Percentiles rank a stretch among this genome's conserved stretches.
Evolutionary conservation across 1,284 basidiomycete species (phyloP).

Genomic region (Heimioporus retisporus): DNA sequence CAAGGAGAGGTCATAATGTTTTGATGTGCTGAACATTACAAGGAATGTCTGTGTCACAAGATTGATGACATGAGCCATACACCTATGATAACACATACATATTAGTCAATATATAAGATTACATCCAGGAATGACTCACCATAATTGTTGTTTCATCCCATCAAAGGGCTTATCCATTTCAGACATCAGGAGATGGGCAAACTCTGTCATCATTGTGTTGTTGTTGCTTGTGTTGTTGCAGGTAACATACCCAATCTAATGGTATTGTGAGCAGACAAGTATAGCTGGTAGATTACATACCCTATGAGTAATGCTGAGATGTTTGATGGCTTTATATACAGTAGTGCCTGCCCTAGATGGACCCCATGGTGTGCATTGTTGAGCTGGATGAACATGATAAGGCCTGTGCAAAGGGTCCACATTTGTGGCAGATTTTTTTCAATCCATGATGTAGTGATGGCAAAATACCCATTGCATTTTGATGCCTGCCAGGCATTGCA

Average conservation of each 20-base stretch:
- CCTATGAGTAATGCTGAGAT: too few species aligned
- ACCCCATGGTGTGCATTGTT: too few species aligned
- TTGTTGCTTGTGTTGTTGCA: not conserved
- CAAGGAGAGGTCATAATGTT: too few species aligned
- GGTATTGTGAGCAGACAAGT: too few species aligned
- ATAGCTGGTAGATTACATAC: too few species aligned
- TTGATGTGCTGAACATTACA: not conserved
- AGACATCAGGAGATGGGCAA: not conserved
- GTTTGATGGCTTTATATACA: too few species aligned
- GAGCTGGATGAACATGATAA: too few species aligned
- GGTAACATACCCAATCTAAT: too few species aligned
- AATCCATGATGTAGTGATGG: not conserved
- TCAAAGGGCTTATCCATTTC: not conserved
- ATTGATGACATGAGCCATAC: slow-evolving; percentile 16
- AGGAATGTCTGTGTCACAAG: slow-evolving; percentile 6
- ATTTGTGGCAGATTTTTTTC: not conserved
- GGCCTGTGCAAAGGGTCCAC: not conserved
- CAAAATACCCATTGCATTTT: slow-evolving; percentile 10
- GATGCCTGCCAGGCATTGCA: slow-evolving; percentile 4
- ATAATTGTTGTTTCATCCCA: not conserved
- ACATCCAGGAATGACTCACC: not conserved
- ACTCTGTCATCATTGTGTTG: not conserved
- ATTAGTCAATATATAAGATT: too few species aligned
- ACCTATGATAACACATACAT: not conserved
- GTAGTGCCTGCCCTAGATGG: too few species aligned